Conservation (phyloP, 768 basidiomycete genomes). For the Strobilomyces confusus region DNA sequence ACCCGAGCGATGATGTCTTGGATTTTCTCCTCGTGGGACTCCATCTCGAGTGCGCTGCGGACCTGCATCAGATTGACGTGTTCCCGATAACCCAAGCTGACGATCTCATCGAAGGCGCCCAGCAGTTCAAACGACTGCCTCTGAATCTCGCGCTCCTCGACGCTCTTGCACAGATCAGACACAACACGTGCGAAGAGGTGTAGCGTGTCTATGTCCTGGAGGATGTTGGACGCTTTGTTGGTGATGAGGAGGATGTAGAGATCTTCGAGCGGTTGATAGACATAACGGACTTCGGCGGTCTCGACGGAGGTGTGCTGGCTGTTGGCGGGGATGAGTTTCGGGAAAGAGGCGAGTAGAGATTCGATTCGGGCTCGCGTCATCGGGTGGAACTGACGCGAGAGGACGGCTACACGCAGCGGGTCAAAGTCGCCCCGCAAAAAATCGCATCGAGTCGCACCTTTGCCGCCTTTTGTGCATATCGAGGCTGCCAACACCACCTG, state of each 20-base stretch:
- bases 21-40: conserved; percentile 91
- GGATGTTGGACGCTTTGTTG: conserved; percentile 97
- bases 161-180: conserved; percentile 83
- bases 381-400: conserved; percentile 94
- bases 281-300: conserved; percentile 92
- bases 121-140: conserved; percentile 91
- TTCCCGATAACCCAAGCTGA: conserved; percentile 84
- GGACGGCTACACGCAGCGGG: conserved; percentile 57
- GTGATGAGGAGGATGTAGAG: conserved; percentile 97
- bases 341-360: conserved; percentile 93
- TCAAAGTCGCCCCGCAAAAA: not conserved
- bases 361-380: conserved; percentile 92
- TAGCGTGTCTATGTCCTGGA: conserved; percentile 96
- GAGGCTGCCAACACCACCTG: conserved; percentile 93
- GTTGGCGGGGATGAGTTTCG: conserved; percentile 92
- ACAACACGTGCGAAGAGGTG: conserved; percentile 93
- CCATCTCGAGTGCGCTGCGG: conserved; percentile 79
- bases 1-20: conserved; percentile 97
- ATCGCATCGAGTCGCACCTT: conserved; percentile 53
- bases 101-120: conserved; percentile 94
- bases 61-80: conserved; percentile 77
- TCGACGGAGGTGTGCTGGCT: conserved; percentile 97
- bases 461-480: conserved; percentile 92
- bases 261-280: conserved; percentile 95
- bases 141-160: conserved; percentile 85